Evolutionary conservation across 208 protist species (phyloP), one percentile per base, ranked within the genome.

Genomic region (Wallacemonas rigidus): DNA sequence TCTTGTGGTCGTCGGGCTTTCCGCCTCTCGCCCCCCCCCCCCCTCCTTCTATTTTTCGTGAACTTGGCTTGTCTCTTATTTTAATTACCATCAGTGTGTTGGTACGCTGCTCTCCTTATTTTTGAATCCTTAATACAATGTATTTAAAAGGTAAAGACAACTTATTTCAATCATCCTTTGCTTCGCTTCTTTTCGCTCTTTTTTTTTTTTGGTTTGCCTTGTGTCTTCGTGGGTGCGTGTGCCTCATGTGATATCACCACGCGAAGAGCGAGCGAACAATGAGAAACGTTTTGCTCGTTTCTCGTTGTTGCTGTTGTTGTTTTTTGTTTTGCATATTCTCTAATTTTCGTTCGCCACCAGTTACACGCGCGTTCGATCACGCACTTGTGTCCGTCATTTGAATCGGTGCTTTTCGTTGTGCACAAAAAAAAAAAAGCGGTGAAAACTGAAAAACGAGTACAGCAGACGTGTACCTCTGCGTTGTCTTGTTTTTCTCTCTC

Each of bases 131-230:
- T 14, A 12, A 6, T 50, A 6, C 45, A 6, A 9, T 12, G 6
- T 56, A 56, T 50, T 50, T 1, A 58, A 58, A 58, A 58, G 26
- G 53, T 38, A 58, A 58, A 58, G 15, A 1, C 48, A 53, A 36
- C 53, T 58, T 36, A 58, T 58, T 36, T 58, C 9, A 8, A 58
- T 38, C 0, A 50, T 26, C 26, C 26, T 26, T 26, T 26, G 26
- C 26, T 26, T 26, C 26, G 26, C 26, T 26, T 26, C 26, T 26
- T 26, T 26, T 26, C 26, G 26, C 26, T 26, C n/a, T 69, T 50
- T 51, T 55, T n/a, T 79, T 9, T n/a, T 64, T 17, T 53, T 70
- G 17, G 8, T 51, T 67, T 65, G 26, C 41, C 55, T 68, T 77
- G 12, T 79, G 60, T 75, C n/a, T 72, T 73, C 48, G 36, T 15